Evolutionary conservation across 2,329 filamentous ascomycete species (phyloP), one percentile per base, ranked within the genome.

Genomic region (Dothiorella sarmentorum): DNA sequence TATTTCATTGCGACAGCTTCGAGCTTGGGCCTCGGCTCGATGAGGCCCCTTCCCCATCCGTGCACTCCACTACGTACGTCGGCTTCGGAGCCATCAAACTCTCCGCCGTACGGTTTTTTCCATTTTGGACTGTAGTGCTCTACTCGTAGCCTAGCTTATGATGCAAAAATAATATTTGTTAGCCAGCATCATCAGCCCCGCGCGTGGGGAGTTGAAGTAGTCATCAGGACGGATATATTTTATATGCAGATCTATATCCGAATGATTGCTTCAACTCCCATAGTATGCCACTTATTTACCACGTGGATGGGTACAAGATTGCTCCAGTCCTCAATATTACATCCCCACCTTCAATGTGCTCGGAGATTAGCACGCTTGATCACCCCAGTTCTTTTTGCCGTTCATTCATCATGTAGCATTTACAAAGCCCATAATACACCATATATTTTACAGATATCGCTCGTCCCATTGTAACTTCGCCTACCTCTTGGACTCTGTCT

Each of bases 1-100:
- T 22, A 20, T 24, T 33, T 40, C 22, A 29, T 40, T 15, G 35
- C 40, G 49, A 53, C 27, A n/a, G 33, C 31, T 20, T 20, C 35
- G 20, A 26, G 49, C 49, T 40, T 40, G 33, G 7, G 24, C 49
- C 49, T 53, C 49, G 49, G 49, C 49, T 18, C 49, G 22, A 20
- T n/a, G 20, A 18, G 9, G 13, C 24, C 17, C 35, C 49, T 42
- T 40, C 49, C 49, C 49, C 49, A 53, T 53, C 49, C 49, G 49
- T 53, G 49, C 49, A 20, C 24, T 9, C n/a, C n/a, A n/a, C n/a
- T n/a, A n/a, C n/a, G n/a, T n/a, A n/a, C n/a, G 1, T 17, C 33
- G 27, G 45, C 17, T 18, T 24, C 45, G 45, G 31, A 11, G 11
- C 13, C 13, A 31, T 5, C 3, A 13, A 17, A 33, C 45, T 37